Base-by-base conservation (phyloP, 2,329 filamentous ascomycete species). In the Ceratocystis harringtonii region DNA sequence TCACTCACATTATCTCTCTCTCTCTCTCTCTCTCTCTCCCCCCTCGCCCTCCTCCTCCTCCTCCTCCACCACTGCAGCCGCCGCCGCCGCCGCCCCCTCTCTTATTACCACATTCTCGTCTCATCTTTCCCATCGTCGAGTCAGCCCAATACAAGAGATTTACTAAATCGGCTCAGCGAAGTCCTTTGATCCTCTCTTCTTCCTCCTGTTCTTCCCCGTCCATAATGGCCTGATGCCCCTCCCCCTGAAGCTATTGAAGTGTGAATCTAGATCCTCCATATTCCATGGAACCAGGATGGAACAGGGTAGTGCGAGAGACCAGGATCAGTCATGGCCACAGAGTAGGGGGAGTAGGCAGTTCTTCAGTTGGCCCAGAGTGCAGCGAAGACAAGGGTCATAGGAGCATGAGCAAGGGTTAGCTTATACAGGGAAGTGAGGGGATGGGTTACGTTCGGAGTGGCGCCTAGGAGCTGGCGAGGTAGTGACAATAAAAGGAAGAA, bases 361-460 rank as follows among this genome's bases (percentile, higher is more conserved):
- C 45, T 19, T 50, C n/a, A 19, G 45, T 22, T 50, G 45, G 45
- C 17, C 22, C 45, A 50, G 12, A 22, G 22, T 30, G 8, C 10
- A 55, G 45, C 48, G n/a, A n/a, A 28, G 25, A 10, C 22, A 57
- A 57, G 52, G 52, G 52, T 57, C 17, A 36, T 5, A 17, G 32
- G 32, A 36, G 32, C 32, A 8, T 1, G 3, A 28, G 32, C 52
- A 28, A 57, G 52, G 52, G 52, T 57, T 57, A 57, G 22, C 3
- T 30, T 19, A 7, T 12, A 55, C 12, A 57, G 25, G 25, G 10
- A 28, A 17, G 22, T 28, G 52, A 57, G 52, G n/a, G 30, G 19
- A 6, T 28, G 22, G 17, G 61, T 62, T 62, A 22, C 61, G 48
- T 19, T 62, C 61, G 61, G 61, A 62, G 61, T 62, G 61, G 61